These are phyloP conservation scores for Whalleya microplaca DNA, from an alignment of 2,329 filamentous ascomycete species.

Conservation along the genomic window DNA sequence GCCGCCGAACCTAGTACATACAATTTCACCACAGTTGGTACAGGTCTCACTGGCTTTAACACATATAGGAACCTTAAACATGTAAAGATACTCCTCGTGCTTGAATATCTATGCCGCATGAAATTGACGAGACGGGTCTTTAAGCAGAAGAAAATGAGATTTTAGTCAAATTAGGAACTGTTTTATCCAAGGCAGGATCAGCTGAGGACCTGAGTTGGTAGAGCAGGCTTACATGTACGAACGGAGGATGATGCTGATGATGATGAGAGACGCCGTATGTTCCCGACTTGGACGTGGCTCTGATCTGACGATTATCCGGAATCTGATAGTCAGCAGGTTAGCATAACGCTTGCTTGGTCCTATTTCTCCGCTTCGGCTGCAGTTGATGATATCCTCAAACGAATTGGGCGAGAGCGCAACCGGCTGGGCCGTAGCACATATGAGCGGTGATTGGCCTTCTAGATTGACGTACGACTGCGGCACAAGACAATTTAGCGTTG, in stretches of 20 bases:
- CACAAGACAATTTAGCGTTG: conserved; percentile 2
- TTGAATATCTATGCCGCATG: not conserved
- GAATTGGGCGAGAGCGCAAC: not conserved
- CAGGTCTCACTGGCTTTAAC: not conserved
- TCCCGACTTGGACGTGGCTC: not conserved
- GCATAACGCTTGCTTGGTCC: not conserved
- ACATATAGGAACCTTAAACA: too few species aligned
- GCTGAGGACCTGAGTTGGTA: not conserved
- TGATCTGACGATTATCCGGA: not conserved
- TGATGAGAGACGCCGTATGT: not conserved
- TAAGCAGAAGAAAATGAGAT: not conserved
- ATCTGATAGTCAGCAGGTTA: not conserved
- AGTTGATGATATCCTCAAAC: not conserved
- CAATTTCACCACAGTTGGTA: not conserved
- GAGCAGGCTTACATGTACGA: not conserved
- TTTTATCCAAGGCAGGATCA: not conserved
- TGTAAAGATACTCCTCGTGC: not conserved
- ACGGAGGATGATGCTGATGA: not conserved
- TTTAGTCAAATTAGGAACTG: not conserved
- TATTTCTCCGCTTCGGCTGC: not conserved
- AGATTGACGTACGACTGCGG: not conserved
- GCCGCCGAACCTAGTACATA: not conserved
- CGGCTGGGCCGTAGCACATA: not conserved
- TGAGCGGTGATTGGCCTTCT: not conserved
- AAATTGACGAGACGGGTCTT: not conserved